Percentiles rank a stretch among this genome's conserved stretches.
Evolutionary conservation across 257 asterid genomes (phyloP).

Genomic region (Solanum etuberosum): DNA sequence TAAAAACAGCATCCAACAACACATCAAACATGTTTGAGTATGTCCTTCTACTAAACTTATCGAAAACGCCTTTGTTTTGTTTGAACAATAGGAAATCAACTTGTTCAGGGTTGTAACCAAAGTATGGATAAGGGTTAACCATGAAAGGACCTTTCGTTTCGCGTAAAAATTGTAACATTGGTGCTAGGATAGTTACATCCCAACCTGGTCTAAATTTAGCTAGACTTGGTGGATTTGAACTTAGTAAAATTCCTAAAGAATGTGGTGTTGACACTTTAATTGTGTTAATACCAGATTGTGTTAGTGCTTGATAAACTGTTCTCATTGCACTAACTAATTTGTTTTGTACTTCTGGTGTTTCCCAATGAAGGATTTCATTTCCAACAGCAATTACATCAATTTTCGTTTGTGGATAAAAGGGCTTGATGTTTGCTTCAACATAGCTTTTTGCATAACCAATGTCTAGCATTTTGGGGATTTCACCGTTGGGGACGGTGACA

Average conservation of each 20-base stretch:
- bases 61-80: conserved; percentile 23
- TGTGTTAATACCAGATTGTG: conserved; percentile 12
- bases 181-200: conserved; percentile 59
- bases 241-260: conserved; percentile 54
- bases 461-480: conserved; percentile 50
- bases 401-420: conserved; percentile 53
- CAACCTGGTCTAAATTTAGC: conserved; percentile 74
- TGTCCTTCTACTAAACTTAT: conserved; percentile 17
- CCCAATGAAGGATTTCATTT: conserved; percentile 90
- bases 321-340: conserved; percentile 71
- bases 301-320: conserved; percentile 45
- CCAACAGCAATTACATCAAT: conserved; percentile 72
- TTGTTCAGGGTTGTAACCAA: conserved; percentile 44
- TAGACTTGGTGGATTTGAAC: conserved; percentile 55
- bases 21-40: conserved; percentile 72
- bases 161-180: conserved; percentile 49
- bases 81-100: conserved; percentile 37
- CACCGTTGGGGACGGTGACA: conserved; percentile 76
- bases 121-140: conserved; percentile 92
- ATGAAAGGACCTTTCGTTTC: conserved; percentile 64
- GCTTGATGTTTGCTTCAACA: conserved; percentile 42
- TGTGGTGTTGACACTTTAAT: conserved; percentile 74
- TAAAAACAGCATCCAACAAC: conserved; percentile 55
- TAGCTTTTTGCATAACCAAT: conserved; percentile 34
- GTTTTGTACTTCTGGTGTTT: conserved; percentile 55